Evolutionary conservation across 106 monocot species (phyloP).

Genomic region (Allium cepa): DNA sequence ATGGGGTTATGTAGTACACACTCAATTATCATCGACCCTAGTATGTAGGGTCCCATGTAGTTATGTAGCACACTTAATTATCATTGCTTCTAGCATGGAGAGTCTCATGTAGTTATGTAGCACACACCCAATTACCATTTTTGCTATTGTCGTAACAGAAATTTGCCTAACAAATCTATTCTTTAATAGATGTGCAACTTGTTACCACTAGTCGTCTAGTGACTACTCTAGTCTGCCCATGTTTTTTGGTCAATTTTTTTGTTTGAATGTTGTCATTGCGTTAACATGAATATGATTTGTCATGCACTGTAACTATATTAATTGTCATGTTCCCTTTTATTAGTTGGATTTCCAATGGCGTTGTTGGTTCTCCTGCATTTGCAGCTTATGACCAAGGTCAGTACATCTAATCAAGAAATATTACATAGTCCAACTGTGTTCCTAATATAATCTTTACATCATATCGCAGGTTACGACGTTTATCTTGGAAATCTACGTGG

Average conservation of each 20-base stretch:
- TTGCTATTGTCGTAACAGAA: no score
- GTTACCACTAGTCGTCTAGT: no score
- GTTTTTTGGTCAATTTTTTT: neutral
- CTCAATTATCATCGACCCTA: no score
- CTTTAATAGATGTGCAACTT: no score
- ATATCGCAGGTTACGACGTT: constrained; percentile 78
- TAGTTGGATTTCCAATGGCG: constrained; percentile 96
- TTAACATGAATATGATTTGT: neutral
- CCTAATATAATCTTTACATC: neutral
- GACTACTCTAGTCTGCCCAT: no score
- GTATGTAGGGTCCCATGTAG: no score
- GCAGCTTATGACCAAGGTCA: constrained; percentile 98
- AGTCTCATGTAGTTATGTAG: no score
- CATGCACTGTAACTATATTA: neutral
- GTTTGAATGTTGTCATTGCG: neutral
- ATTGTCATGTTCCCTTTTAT: constrained; percentile 11
- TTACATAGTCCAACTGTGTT: neutral
- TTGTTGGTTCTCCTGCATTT: constrained; percentile 98
- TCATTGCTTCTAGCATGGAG: no score
- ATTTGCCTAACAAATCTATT: no score
- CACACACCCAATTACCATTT: no score
- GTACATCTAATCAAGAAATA: neutral
- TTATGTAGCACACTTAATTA: no score
- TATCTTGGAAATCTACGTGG: constrained; percentile 95
- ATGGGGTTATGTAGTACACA: no score